These are phyloP conservation scores for Diaporthe citriasiana DNA, from an alignment of 2,329 filamentous ascomycete species.

Conservation along the genomic window DNA sequence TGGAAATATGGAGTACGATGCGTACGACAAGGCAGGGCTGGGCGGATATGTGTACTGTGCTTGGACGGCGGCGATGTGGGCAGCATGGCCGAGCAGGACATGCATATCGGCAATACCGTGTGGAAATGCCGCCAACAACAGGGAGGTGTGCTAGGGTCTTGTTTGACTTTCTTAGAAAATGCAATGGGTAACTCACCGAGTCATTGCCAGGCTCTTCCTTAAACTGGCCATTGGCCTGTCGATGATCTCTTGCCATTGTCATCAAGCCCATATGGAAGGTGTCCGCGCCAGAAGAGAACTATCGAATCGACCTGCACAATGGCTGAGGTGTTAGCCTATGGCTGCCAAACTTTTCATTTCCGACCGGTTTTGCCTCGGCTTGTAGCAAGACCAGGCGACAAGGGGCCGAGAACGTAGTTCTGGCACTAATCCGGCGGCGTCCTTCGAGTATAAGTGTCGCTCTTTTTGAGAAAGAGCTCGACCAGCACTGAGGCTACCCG, in stretches of 20 bases:
- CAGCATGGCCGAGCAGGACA: neutral
- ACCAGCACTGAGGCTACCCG: constrained; percentile 2
- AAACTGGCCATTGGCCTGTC: constrained; percentile 57
- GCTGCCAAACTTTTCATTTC: constrained; percentile 8
- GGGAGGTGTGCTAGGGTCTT: constrained; percentile 24
- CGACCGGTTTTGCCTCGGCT: constrained; percentile 23
- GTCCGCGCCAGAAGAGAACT: constrained; percentile 39
- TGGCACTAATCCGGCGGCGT: constrained; percentile 26
- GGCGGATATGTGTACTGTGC: neutral
- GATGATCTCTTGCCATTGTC: constrained; percentile 61
- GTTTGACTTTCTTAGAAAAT: constrained; percentile 35
- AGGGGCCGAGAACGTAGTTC: constrained; percentile 20
- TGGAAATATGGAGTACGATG: neutral
- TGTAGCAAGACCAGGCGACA: neutral
- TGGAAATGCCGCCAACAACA: neutral
- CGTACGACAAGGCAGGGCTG: neutral
- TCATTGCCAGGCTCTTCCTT: constrained; percentile 59
- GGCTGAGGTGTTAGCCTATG: constrained; percentile 35
- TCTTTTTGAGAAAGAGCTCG: constrained; percentile 25
- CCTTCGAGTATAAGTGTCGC: constrained; percentile 17
- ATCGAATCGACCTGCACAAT: constrained; percentile 34
- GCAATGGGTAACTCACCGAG: constrained; percentile 53
- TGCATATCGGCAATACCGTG: constrained; percentile 37
- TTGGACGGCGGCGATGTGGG: constrained; percentile 8
- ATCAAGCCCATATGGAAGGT: constrained; percentile 54